These are phyloP conservation scores for Fragaria iinumae DNA, from an alignment of 306 rosid species.

Conservation along the genomic window DNA sequence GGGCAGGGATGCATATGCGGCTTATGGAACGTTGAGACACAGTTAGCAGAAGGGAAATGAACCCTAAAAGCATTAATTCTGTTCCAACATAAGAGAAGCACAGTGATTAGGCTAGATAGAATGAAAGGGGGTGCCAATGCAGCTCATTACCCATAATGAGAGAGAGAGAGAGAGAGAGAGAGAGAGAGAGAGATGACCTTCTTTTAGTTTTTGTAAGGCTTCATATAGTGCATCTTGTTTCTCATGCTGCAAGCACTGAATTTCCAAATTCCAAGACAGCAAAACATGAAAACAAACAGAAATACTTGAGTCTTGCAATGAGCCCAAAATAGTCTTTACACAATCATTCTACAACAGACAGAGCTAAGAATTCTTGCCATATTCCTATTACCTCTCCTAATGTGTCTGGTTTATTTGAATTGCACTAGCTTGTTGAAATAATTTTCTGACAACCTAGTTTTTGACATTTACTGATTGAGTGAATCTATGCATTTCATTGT, in stretches of 20 bases:
- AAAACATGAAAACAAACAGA: slow-evolving; percentile 19
- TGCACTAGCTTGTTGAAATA: not conserved
- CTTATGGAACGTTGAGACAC: slow-evolving; percentile 65
- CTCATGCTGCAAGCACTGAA: slow-evolving; percentile 42
- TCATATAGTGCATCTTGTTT: slow-evolving; percentile 43
- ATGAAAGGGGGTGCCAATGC: not conserved
- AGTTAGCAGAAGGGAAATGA: slow-evolving; percentile 82
- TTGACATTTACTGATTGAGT: too few species aligned
- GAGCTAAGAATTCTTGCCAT: not conserved
- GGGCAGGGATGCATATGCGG: slow-evolving; percentile 55
- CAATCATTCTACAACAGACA: not conserved
- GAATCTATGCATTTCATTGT: not conserved
- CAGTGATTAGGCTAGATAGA: slow-evolving; percentile 27
- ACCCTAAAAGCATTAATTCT: slow-evolving; percentile 94
- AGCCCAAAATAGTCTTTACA: not conserved
- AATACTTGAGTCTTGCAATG: not conserved
- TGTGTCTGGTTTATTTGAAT: not conserved
- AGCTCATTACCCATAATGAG: not conserved
- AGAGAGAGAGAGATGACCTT: slow-evolving; percentile 43
- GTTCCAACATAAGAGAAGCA: slow-evolving; percentile 25
- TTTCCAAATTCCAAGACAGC: slow-evolving; percentile 26
- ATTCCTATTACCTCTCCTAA: not conserved
- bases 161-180: slow-evolving; percentile 8
- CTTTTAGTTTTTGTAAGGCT: slow-evolving; percentile 71
- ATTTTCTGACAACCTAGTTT: not conserved